These are phyloP conservation scores for Jatropha multifida DNA, from an alignment of 441 rosid genomes.

Conservation along the genomic window DNA sequence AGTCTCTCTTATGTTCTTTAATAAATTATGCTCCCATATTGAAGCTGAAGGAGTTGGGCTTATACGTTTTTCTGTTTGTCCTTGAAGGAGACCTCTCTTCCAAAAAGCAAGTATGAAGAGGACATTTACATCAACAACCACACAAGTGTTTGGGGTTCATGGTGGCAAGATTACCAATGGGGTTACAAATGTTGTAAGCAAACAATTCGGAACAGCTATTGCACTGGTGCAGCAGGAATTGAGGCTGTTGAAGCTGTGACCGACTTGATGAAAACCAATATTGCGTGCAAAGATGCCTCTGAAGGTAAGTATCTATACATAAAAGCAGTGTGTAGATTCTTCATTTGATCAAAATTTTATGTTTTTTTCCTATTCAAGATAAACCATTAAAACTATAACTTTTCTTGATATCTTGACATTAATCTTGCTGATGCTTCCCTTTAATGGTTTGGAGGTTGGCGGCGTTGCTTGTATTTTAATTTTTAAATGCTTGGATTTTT, in stretches of 20 bases:
- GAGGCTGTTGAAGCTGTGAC: constrained; percentile 60
- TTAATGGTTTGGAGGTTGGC: neutral
- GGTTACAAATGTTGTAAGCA: constrained; percentile 64
- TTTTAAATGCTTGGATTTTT: neutral
- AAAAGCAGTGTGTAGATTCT: neutral
- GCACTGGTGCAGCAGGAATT: constrained; percentile 64
- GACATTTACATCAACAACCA: constrained; percentile 57
- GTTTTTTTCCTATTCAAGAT: no score
- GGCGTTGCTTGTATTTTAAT: neutral
- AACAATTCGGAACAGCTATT: constrained; percentile 53
- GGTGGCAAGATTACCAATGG: constrained; percentile 72
- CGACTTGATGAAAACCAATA: constrained; percentile 23
- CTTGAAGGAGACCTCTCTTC: constrained; percentile 48
- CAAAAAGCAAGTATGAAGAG: constrained; percentile 64
- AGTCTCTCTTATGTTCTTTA: neutral
- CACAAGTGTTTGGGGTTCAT: constrained; percentile 64
- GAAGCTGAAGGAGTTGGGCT: neutral
- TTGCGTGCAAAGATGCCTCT: neutral
- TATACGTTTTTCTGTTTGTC: neutral
- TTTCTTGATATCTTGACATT: neutral
- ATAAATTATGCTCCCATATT: neutral
- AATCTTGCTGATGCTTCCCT: neutral
- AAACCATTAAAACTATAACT: neutral
- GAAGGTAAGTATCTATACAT: neutral
- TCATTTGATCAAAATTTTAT: neutral